Base-by-base conservation (phyloP, 177 flowering plant species). In the Vitis hybrid region DNA sequence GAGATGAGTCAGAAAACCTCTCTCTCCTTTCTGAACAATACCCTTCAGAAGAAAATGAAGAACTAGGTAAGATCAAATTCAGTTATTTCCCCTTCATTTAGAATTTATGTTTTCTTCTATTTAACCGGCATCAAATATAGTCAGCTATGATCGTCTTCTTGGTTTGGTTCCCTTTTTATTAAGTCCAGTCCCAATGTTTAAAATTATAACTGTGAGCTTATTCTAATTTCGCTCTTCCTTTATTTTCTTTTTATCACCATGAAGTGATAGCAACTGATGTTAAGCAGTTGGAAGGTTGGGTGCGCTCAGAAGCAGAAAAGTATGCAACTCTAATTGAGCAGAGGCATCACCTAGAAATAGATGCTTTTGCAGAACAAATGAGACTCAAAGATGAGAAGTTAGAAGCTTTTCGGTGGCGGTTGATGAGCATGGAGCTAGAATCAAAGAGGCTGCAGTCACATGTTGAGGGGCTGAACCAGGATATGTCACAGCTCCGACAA, bases 301-400 rank as follows among this genome's bases (percentile, higher is more conserved):
- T 85, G 63, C 74, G 65, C 7, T 70, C 74, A 1, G 93, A 88
- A 76, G 85, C 90, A 31, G 92, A 84, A 63, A 86, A 81, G 66
- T 85, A 81, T 70, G 77, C 77, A 15, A 29, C 74, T 20, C 67
- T 74, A 39, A 67, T 85, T 65, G 87, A 87, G 77, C 88, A 87
- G 60, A 86, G 86, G 80, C 97, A 90, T 81, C 79, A 76, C 58
- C 52, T 75, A 57, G 99, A 95, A 73, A 70, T 90, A 66, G 90
- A 93, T 56, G 94, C 96, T 49, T 91, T 93, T 71, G 82, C 81
- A 11, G 94, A 95, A 76, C 89, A 95, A 73, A 75, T 93, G 84
- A 84, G 89, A 68, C 78, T 84, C 66, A 92, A 85, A 79, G 97
- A 93, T 73, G 98, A 91, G 76, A 91, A 88, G 68, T 51, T 93